Conservation (phyloP, 164 flowering plant genomes). For the Magnolia kwangsiensis region DNA sequence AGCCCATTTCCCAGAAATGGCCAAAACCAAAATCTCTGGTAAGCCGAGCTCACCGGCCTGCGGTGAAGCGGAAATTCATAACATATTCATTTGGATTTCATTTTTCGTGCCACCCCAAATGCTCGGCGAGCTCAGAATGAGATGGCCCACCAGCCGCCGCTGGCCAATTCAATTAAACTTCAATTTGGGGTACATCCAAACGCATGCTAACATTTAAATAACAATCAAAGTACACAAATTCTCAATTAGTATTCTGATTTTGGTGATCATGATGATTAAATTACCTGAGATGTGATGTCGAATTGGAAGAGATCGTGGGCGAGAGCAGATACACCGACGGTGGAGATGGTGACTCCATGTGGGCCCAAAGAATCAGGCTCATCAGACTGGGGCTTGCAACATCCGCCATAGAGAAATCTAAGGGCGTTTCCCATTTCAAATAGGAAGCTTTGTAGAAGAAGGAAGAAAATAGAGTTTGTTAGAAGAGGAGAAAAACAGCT, state of each 20-base stretch:
- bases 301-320: conserved; percentile 73
- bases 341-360: conserved; percentile 51
- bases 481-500: not conserved
- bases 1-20: no score
- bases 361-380: conserved; percentile 36
- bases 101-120: no score
- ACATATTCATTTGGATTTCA: no score
- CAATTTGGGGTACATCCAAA: not conserved
- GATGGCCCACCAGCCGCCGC: no score
- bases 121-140: no score
- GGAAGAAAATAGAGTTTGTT: not conserved
- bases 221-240: not conserved
- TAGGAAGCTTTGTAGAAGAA: not conserved
- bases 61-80: no score
- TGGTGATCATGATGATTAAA: not conserved
- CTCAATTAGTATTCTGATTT: not conserved
- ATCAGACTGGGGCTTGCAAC: conserved; percentile 34
- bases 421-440: conserved; percentile 68
- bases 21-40: no score
- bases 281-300: conserved; percentile 75
- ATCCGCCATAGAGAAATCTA: conserved; percentile 40
- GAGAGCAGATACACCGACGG: conserved; percentile 66
- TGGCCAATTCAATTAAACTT: not conserved
- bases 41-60: no score
- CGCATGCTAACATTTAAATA: no score